Evolutionary conservation across 768 basidiomycete genomes (phyloP), one percentile per base, ranked within the genome.

Genomic region (Trametes maxima): DNA sequence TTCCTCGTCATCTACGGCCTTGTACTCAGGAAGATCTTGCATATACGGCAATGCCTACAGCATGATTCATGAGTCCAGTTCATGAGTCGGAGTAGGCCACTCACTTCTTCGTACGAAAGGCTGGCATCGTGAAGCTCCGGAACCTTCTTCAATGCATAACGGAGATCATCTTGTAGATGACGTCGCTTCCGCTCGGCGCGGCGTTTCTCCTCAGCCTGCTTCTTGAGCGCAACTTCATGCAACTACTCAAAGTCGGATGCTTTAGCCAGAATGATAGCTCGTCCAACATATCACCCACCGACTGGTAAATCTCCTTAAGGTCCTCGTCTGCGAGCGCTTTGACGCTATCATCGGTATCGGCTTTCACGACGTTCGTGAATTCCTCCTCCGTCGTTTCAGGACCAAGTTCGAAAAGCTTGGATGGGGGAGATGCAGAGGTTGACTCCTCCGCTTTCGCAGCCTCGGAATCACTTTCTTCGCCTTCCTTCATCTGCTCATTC

Each of bases 141-240:
- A 7, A 96, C 78, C 72, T 96, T 96, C 77, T 92, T 94, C 65
- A 98, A 79, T 0, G 95, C 97, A 76, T 98, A 97, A 6, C 97
- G 88, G 39, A 99, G 79, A 70, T 98, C 97, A 74, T 99, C 97
- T 69, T 97, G 93, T 63, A 94, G 75, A 73, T 96, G 91, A 25
- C 95, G 83, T 59, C 89, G 86, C 68, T 83, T 87, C 59, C 94
- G 82, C 74, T 98, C 97, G 0, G 86, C 77, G 37, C 94, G 84
- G n/a, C 88, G 81, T 72, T 86, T 92, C 73, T 98, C 97, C 16
- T 94, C 92, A 2, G 89, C 89, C 37, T 90, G 88, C 63, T 87
- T 87, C 73, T 86, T 89, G 43, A 85, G 61, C 13, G 89, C 89
- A 57, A 80, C 80, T 8, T 86, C 85, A 54, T 85, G 89, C 21